These are phyloP conservation scores for Aureobasidium lini DNA, from an alignment of 2,329 filamentous ascomycete species.

Conservation along the genomic window DNA sequence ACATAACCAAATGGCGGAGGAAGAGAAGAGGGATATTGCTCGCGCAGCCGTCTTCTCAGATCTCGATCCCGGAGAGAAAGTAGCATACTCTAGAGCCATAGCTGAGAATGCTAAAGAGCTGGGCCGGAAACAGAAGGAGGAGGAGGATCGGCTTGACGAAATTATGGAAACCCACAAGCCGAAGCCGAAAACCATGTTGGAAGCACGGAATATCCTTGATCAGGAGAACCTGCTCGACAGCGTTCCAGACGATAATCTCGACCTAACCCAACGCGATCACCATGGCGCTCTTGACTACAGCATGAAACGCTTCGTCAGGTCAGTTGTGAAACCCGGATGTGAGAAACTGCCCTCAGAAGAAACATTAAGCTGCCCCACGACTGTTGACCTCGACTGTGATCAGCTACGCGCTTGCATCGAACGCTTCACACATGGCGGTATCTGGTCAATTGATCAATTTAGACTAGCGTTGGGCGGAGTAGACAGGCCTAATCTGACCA, in stretches of 20 bases:
- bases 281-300: neutral
- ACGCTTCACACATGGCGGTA: neutral
- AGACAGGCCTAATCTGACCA: neutral
- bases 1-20: neutral
- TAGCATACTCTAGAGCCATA: neutral
- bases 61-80: neutral
- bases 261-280: neutral
- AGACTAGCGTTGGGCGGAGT: neutral
- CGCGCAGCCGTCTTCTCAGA: neutral
- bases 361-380: neutral
- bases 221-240: neutral
- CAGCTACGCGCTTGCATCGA: neutral
- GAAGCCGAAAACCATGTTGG: neutral
- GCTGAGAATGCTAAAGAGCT: neutral
- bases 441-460: neutral
- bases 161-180: neutral
- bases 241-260: neutral
- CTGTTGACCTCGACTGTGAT: neutral
- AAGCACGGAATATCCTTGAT: neutral
- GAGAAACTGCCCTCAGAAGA: neutral
- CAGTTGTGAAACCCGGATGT: neutral
- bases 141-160: neutral
- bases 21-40: neutral
- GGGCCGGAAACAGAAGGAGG: neutral
- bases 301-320: neutral